These are phyloP conservation scores for Cytospora piceicola DNA, from an alignment of 2,329 filamentous ascomycete species.

Conservation along the genomic window DNA sequence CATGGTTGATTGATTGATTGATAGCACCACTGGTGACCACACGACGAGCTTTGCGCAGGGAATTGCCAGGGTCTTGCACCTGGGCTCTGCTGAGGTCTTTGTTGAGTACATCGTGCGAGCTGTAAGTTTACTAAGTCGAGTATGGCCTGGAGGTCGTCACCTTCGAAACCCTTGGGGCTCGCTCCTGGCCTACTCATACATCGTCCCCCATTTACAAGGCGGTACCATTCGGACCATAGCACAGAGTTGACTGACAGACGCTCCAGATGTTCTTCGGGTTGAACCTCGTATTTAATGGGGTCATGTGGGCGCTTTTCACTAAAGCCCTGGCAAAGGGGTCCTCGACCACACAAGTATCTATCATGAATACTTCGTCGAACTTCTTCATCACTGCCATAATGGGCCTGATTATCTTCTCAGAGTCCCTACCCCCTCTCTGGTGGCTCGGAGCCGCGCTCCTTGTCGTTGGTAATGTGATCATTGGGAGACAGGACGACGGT, in stretches of 20 bases:
- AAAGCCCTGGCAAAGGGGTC: slow-evolving; percentile 73
- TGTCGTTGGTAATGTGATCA: slow-evolving; percentile 77
- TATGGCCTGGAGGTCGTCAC: not conserved
- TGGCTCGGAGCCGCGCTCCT: slow-evolving; percentile 74
- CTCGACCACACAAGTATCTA: slow-evolving; percentile 78
- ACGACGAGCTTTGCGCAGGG: slow-evolving; percentile 52
- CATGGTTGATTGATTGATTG: slow-evolving; percentile 8
- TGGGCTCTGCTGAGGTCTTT: slow-evolving; percentile 45
- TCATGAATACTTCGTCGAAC: slow-evolving; percentile 82
- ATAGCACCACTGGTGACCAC: slow-evolving; percentile 60
- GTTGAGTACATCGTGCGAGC: slow-evolving; percentile 55
- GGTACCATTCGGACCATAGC: not conserved
- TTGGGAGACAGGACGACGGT: slow-evolving; percentile 69
- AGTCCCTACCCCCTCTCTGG: slow-evolving; percentile 73
- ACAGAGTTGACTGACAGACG: slow-evolving; percentile 4
- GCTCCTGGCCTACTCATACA: not conserved
- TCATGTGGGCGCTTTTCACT: slow-evolving; percentile 88
- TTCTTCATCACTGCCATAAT: slow-evolving; percentile 78
- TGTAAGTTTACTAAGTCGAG: slow-evolving; percentile 48
- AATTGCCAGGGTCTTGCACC: slow-evolving; percentile 50
- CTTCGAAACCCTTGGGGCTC: not conserved
- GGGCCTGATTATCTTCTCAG: slow-evolving; percentile 71
- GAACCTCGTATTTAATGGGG: slow-evolving; percentile 74
- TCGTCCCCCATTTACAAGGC: not conserved
- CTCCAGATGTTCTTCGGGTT: slow-evolving; percentile 72